phyloP scores from a whole-genome alignment of 73 alveolate genomes.

The Urostyla sp. region DNA sequence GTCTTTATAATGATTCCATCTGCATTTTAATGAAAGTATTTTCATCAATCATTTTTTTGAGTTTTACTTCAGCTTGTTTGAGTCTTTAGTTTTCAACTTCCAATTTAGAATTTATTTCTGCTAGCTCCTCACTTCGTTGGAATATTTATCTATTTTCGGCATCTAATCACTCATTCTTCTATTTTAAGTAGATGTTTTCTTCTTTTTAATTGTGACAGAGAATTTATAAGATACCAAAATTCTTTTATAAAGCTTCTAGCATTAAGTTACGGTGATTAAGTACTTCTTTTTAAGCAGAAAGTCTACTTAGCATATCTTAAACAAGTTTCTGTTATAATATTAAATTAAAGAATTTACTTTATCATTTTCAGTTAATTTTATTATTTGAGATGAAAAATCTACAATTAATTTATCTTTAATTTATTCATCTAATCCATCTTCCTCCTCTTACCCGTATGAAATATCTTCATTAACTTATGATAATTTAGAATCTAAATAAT shows the following conservation, averaged over 20 bases:
- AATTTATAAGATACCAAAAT: constrained; percentile 4
- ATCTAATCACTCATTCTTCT: constrained; percentile 4
- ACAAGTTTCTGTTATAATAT: constrained; percentile 1
- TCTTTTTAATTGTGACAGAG: constrained; percentile 39
- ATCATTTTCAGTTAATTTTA: constrained; percentile 36
- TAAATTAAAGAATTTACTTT: neutral
- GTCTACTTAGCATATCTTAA: constrained; percentile 18
- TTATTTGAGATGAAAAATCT: constrained; percentile 14
- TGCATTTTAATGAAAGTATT: constrained; percentile 24
- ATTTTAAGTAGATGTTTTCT: constrained; percentile 29
- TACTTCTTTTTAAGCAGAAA: neutral
- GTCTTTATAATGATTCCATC: constrained; percentile 25
- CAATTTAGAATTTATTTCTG: neutral
- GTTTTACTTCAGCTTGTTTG: constrained; percentile 9
- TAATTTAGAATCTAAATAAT: too few species aligned
- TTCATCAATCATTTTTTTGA: constrained; percentile 17
- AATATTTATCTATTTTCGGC: constrained; percentile 5
- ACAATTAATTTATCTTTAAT: too few species aligned
- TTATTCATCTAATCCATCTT: too few species aligned
- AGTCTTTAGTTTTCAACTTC: constrained; percentile 12
- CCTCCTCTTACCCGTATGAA: too few species aligned
- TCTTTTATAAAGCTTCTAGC: constrained; percentile 21
- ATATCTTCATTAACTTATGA: too few species aligned
- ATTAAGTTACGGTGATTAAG: constrained; percentile 10
- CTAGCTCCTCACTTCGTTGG: neutral